Conservation (phyloP, 2,329 filamentous ascomycete species). For the Fusarium graminum region DNA sequence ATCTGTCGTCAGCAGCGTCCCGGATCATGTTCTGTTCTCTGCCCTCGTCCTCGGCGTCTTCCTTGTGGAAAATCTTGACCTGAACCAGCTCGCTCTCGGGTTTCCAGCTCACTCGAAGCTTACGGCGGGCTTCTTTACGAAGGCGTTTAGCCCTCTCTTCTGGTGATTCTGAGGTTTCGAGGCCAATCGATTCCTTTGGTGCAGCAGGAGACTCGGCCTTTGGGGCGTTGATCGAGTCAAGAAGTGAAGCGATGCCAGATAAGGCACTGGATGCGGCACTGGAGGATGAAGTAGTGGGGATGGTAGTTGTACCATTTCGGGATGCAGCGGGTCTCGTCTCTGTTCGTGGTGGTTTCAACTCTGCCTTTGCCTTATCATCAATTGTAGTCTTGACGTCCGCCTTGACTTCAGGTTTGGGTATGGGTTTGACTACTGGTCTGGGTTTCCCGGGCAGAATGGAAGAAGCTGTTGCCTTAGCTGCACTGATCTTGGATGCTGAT, state of each 20-base stretch:
- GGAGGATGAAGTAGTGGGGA: constrained; percentile 39
- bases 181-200: constrained; percentile 63
- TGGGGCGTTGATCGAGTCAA: constrained; percentile 64
- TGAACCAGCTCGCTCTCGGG: constrained; percentile 75
- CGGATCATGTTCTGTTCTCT: constrained; percentile 76
- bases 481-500: constrained; percentile 48
- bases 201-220: constrained; percentile 60
- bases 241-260: constrained; percentile 67
- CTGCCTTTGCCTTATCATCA: constrained; percentile 53
- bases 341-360: constrained; percentile 46
- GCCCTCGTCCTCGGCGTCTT: constrained; percentile 77
- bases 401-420: constrained; percentile 54
- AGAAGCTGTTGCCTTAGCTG: constrained; percentile 51
- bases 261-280: constrained; percentile 52
- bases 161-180: constrained; percentile 71
- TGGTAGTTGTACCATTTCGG: constrained; percentile 50
- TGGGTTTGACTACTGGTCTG: constrained; percentile 59
- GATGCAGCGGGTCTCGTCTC: constrained; percentile 51
- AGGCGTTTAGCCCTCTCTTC: constrained; percentile 76
- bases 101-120: constrained; percentile 79
- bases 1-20: constrained; percentile 79
- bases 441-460: constrained; percentile 64
- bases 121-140: constrained; percentile 78
- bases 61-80: constrained; percentile 77
- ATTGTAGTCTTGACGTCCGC: constrained; percentile 47